Base-by-base conservation (phyloP, 2,329 filamentous ascomycete genomes). In the Ceratocystiopsis sp. region DNA sequence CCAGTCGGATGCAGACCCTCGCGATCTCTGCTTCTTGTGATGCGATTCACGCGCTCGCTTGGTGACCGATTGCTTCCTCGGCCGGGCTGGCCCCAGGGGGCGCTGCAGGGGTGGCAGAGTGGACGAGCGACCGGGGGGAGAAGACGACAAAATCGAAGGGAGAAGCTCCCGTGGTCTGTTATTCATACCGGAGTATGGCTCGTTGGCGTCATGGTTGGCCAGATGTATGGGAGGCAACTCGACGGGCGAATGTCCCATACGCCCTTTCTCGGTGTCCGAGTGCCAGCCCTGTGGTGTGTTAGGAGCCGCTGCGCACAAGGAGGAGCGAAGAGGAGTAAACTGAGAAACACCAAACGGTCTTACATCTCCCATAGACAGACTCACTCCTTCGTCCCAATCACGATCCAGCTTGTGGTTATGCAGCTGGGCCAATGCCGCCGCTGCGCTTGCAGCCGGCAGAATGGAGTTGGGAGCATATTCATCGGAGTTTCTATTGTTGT, bases 41-140 rank as follows among this genome's bases (percentile, higher is more conserved):
- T 83, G 83, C 37, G 73, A 67, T 53, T 82, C 79, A 45, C 81
- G 72, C 35, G 78, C 75, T 51, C 81, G 77, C 59, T 93, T 86
- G 9, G 81, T 80, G 47, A 94, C 75, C 2, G 87, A 95, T 49
- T 83, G 81, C 62, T 93, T 95, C 50, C 86, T 75, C 37, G 84
- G 79, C 44, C 86, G 72, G 44, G 71, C 77, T 18, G 76, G 70
- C 36, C 81, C 83, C 35, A 84, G 65, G 37, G 77, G 71, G 46
- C 84, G 73, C 52, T 91, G 83, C 41, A 89, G 71, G 4, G 87
- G 85, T 25, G 87, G 86, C 19, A 94, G 69, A 1, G 86, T 94
- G 1, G 86, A 87, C 14, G 86, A 93, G 49, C 87, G 81, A 43
- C 81, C 84, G 8, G 85, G 82, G 1, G 86, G 87, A 11, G 87